Conservation (phyloP, 176 grass and related monocot species). For the Dactylis glomerata region DNA sequence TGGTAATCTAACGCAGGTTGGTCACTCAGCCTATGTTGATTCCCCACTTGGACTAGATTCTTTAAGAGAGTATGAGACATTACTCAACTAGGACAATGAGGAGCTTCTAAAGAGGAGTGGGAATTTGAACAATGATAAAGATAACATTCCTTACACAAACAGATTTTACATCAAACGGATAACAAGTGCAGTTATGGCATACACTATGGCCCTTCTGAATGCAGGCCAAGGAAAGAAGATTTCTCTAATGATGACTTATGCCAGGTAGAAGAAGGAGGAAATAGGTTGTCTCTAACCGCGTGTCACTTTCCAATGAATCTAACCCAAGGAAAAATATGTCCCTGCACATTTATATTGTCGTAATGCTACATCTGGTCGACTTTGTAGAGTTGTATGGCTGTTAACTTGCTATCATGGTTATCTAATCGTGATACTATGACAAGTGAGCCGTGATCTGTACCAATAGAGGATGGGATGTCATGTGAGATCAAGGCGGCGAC, state of each 20-base stretch:
- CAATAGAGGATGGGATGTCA: too few species aligned
- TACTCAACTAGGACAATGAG: conserved; percentile 86
- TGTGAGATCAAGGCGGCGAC: too few species aligned
- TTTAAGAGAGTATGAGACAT: conserved; percentile 77
- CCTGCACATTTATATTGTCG: not conserved
- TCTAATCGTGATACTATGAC: too few species aligned
- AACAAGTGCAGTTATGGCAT: conserved; percentile 35
- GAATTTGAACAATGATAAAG: conserved; percentile 35
- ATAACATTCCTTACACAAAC: not conserved
- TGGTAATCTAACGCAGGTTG: conserved; percentile 52
- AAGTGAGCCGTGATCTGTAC: too few species aligned
- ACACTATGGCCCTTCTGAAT: conserved; percentile 38
- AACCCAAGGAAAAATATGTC: too few species aligned
- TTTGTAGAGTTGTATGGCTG: not conserved
- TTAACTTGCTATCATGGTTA: too few species aligned
- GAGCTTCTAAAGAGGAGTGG: conserved; percentile 66
- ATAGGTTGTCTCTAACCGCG: conserved; percentile 57
- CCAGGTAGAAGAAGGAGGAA: conserved; percentile 22
- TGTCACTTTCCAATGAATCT: conserved; percentile 79
- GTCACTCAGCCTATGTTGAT: conserved; percentile 71
- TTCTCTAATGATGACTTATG: conserved; percentile 41
- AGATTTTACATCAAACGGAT: conserved; percentile 36
- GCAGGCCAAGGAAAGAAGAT: conserved; percentile 31
- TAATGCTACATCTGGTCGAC: not conserved
- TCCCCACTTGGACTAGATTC: conserved; percentile 93